phyloP scores from a whole-genome alignment of 73 alveolate species.

The Stentor roeselii region DNA sequence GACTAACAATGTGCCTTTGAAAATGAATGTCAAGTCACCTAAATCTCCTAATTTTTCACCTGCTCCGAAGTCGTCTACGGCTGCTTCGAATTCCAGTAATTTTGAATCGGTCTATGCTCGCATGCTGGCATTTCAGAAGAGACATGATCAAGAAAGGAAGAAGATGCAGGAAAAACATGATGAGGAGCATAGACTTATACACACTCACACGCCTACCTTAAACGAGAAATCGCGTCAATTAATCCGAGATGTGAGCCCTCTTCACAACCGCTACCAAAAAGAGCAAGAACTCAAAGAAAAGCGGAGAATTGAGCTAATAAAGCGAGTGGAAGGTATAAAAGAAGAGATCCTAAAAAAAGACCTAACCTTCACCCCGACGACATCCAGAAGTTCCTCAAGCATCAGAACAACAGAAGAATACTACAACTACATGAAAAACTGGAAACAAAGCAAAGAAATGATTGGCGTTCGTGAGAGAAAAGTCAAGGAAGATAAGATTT shows the following conservation, averaged over 20 bases:
- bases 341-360: neutral
- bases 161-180: neutral
- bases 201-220: neutral
- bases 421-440: constrained; percentile 1
- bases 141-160: neutral
- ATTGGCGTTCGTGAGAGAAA: neutral
- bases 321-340: neutral
- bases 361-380: constrained; percentile 6
- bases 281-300: neutral
- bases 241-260: neutral
- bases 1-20: neutral
- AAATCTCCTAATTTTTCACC: neutral
- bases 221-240: neutral
- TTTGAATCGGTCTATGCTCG: constrained; percentile 6
- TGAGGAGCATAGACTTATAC: neutral
- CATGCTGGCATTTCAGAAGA: constrained; percentile 21
- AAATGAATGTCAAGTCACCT: neutral
- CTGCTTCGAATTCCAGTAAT: neutral
- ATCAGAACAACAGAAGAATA: neutral
- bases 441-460: neutral
- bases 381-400: neutral
- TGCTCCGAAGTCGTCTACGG: neutral
- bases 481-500: neutral
- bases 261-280: neutral
- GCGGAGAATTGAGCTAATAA: neutral